These are phyloP conservation scores for Lizonia empirigonia DNA, from an alignment of 2,329 filamentous ascomycete genomes.

Conservation along the genomic window DNA sequence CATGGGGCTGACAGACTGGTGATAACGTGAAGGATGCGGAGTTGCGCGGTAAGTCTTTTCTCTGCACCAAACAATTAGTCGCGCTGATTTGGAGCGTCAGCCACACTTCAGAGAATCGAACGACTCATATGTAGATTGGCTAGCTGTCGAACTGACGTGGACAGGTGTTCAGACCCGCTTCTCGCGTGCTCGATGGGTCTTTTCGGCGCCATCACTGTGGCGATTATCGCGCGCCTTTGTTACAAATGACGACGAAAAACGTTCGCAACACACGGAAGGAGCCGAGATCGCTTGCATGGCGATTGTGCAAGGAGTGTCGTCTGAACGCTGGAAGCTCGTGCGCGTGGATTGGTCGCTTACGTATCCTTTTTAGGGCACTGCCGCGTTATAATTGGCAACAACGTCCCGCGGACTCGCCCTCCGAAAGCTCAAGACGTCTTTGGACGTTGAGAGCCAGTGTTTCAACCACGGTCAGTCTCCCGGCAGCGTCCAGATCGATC, in stretches of 20 bases:
- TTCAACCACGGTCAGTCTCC: background rate
- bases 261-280: constrained; percentile 8
- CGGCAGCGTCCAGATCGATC: background rate
- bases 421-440: background rate
- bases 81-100: constrained; percentile 23
- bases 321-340: constrained; percentile 2
- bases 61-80: constrained; percentile 22
- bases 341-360: constrained; percentile 10
- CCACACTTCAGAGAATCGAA: constrained; percentile 37
- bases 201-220: constrained; percentile 12
- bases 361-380: constrained; percentile 7
- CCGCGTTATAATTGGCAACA: constrained; percentile 15
- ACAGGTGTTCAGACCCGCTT: constrained; percentile 26
- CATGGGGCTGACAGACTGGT: constrained; percentile 18
- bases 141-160: constrained; percentile 30
- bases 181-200: constrained; percentile 15
- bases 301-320: constrained; percentile 6
- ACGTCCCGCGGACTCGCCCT: background rate
- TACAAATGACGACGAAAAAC: constrained; percentile 5
- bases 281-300: constrained; percentile 13
- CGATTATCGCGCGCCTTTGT: constrained; percentile 14
- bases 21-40: constrained; percentile 17
- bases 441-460: background rate
- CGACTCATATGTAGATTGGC: constrained; percentile 17
- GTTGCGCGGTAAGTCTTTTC: constrained; percentile 27